A percentile compares a stretch with the other conserved stretches of the same genome.
phyloP scores from a whole-genome alignment of 352 stramenopile genomes.

The Phytopythium mirpurense region DNA sequence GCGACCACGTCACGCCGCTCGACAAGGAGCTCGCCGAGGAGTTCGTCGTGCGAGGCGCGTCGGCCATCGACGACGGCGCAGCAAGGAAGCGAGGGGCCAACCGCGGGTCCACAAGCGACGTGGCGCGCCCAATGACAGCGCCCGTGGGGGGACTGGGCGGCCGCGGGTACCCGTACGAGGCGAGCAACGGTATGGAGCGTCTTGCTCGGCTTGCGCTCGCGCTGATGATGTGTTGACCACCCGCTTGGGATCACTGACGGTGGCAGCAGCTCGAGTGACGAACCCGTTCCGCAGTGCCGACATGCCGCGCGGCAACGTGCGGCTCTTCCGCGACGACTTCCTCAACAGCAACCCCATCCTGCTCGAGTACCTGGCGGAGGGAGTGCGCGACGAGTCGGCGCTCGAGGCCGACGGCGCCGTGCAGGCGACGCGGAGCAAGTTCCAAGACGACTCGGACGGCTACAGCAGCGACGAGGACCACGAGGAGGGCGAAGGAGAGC shows the following conservation, averaged over 20 bases:
- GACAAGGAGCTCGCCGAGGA: slow-evolving; percentile 76
- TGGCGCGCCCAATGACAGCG: slow-evolving; percentile 31
- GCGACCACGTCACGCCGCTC: slow-evolving; percentile 62
- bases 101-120: slow-evolving; percentile 11
- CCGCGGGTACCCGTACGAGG: no score
- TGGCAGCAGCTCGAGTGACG: slow-evolving; percentile 4
- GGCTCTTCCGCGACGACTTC: slow-evolving; percentile 81
- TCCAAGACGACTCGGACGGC: slow-evolving; percentile 6
- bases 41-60: slow-evolving; percentile 22
- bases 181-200: no score
- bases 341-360: slow-evolving; percentile 82
- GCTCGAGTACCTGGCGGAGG: slow-evolving; percentile 71
- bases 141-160: slow-evolving; percentile 14
- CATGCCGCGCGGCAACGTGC: slow-evolving; percentile 73
- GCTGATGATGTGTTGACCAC: no score
- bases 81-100: slow-evolving; percentile 5
- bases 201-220: no score
- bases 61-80: slow-evolving; percentile 7
- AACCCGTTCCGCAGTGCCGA: slow-evolving; percentile 50
- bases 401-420: slow-evolving; percentile 10
- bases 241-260: not conserved
- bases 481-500: slow-evolving; percentile 1
- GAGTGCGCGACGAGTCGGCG: slow-evolving; percentile 14
- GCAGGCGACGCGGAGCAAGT: slow-evolving; percentile 4
- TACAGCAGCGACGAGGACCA: slow-evolving; percentile 4